Percentiles rank a stretch among this genome's conserved stretches.
These are phyloP conservation scores for Setaria viridis DNA, from an alignment of 202 grass and related monocot genomes.

Conservation along the genomic window DNA sequence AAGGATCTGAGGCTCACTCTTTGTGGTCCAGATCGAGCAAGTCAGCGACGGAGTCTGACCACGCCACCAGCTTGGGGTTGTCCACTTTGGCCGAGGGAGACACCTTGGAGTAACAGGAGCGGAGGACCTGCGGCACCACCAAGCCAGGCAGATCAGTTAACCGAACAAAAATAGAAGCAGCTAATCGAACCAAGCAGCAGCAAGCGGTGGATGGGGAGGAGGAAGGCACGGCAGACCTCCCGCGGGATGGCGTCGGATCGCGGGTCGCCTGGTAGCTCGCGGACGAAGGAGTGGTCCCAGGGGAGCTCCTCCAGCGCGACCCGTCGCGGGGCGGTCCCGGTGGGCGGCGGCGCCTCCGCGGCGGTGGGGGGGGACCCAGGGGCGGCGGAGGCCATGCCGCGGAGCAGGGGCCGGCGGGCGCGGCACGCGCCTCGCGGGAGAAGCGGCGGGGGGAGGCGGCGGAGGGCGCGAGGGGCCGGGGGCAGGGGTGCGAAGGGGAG, in stretches of 20 bases:
- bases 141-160: neutral
- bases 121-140: slow-evolving; percentile 63
- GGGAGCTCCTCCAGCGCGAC: slow-evolving; percentile 74
- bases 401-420: neutral
- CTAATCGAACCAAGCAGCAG: neutral
- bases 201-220: neutral
- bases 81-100: slow-evolving; percentile 81
- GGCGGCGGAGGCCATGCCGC: slow-evolving; percentile 44
- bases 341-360: slow-evolving; percentile 10
- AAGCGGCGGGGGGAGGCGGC: neutral
- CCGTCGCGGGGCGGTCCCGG: slow-evolving; percentile 15
- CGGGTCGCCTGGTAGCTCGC: slow-evolving; percentile 76
- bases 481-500: neutral
- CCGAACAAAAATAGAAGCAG: neutral
- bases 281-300: slow-evolving; percentile 87
- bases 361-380: neutral
- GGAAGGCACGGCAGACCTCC: slow-evolving; percentile 44
- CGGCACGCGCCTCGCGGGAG: slow-evolving; percentile 7
- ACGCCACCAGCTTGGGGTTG: slow-evolving; percentile 76
- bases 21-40: slow-evolving; percentile 94
- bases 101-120: slow-evolving; percentile 87
- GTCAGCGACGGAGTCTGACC: slow-evolving; percentile 75
- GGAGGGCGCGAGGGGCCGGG: slow-evolving; percentile 1
- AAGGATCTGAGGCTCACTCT: slow-evolving; percentile 55
- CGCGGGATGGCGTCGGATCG: slow-evolving; percentile 69